Base-by-base conservation (phyloP, 805 yeast species). In the Helenozyma rhizophorensis region DNA sequence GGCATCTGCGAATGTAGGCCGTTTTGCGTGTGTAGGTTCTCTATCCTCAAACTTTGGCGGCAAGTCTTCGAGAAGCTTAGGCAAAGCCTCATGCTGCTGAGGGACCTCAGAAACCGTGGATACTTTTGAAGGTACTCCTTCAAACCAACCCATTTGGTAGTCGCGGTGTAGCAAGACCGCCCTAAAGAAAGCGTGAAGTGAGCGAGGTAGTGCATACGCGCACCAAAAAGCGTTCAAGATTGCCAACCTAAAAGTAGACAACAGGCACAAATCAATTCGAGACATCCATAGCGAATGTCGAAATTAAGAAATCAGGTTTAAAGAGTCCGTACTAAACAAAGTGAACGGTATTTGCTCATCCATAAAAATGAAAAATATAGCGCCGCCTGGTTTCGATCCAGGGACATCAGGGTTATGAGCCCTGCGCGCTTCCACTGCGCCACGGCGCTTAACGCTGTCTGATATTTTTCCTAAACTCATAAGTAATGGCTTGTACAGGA, bases 401-500 rank as follows among this genome's bases (percentile, higher is more conserved):
- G 76, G 88, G 94, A 82, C 90, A 80, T 83, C 90, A 83, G 93
- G 90, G 94, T 83, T 83, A 83, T 83, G 94, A 83, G 94, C 94
- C 93, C 93, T 81, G 90, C 90, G 90, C 93, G 93, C 90, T 83
- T 83, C 94, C 93, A 80, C 93, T 83, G 90, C 93, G 90, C 90
- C 90, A 83, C 88, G 83, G 83, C 88, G 93, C 93, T 83, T 34
- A n/a, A n/a, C n/a, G n/a, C n/a, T n/a, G n/a, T n/a, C n/a, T n/a
- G n/a, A n/a, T n/a, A n/a, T n/a, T n/a, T n/a, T n/a, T n/a, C n/a
- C n/a, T n/a, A n/a, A n/a, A n/a, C n/a, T n/a, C n/a, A n/a, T n/a
- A n/a, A n/a, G n/a, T n/a, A n/a, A n/a, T n/a, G n/a, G n/a, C n/a
- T n/a, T n/a, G n/a, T n/a, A n/a, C n/a, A n/a, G n/a, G n/a, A n/a